Base-by-base conservation (phyloP, 73 alveolate genomes). In the Halteria grandinella region DNA sequence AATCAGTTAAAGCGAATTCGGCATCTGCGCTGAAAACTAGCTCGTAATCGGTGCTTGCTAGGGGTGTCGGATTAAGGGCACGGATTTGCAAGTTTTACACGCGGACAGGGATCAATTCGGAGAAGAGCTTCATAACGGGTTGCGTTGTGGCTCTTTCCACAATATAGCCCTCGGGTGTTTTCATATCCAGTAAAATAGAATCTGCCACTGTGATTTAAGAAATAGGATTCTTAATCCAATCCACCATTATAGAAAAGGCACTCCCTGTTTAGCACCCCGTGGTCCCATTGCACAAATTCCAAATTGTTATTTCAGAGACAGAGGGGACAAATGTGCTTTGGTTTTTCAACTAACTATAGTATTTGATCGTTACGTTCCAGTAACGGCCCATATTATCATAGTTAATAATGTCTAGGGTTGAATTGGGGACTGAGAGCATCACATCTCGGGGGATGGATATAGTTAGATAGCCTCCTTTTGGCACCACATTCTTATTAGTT, bases 21-120 rank as follows among this genome's bases (percentile, higher is more conserved):
- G 85, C 70, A 55, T 80, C 80, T 3, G 85, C 85, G 18, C 79
- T 69, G 52, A 80, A 69, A 12, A 75, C 44, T 11, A 80, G 27
- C 31, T 54, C 69, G 37, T 80, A 80, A 27, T 51, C 49, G 2
- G 91, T 82, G 0, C 74, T 73, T 1, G 82, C 91, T 36, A 50
- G 60, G 6, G 86, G 74, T 4, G 75, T 21, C 10, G 91, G 91
- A 24, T 82, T 64, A 0, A 32, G 1, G 2, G 85, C 73, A 8
- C 54, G 32, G 6, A 82, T 72, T 31, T n/a, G 47, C 47, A 66
- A 15, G 29, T 41, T 44, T 25, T 23, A 7, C 17, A 66, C 2
- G 6, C 25, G 43, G 25, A 66, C 63, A 6, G 80, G 80, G 15
- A 44, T 44, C 4, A 66, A 53, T 31, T 66, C 69, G 10, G 80